Evolutionary conservation across 2,329 filamentous ascomycete species (phyloP), one percentile per base, ranked within the genome.

Genomic region (Epicoccum nigrum): DNA sequence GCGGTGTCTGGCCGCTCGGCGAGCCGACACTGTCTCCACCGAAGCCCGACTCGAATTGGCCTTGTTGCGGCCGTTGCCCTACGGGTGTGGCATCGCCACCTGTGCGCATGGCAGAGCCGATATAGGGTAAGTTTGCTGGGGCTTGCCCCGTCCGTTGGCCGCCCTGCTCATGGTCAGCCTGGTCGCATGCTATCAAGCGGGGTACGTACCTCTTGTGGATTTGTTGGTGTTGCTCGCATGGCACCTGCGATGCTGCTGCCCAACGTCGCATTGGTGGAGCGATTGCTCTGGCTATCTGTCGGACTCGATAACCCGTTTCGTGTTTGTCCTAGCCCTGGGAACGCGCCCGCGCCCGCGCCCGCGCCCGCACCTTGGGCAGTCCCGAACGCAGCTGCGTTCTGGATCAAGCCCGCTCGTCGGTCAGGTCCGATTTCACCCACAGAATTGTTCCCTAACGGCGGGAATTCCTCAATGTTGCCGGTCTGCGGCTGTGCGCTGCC

Each of bases 381-480:
- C 19, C 76, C 67, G 51, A 77, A 80, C 25, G 71, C 70, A 56
- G 75, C 77, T 20, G 78, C 74, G 55, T 72, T 77, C 59, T 82
- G 80, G 65, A 81, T 77, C 67, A 82, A 62, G 20, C 78, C 79
- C 23, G 73, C 76, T 60, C 79, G 72, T 51, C 79, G 71, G 59
- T 82, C 79, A 48, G 79, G 77, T 17, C 74, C 76, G 48, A 79
- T 69, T n/a, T 83, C 81, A 38, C 77, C 74, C 16, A 74, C 70
- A 46, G 79, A 79, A 39, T 80, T 79, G 39, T 81, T 79, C 44
- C 81, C 79, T 40, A 86, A 69, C n/a, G 83, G 82, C 51, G 83
- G 82, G 51, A 85, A 86, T 45, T 85, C 83, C 13, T 85, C 82
- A 39, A 83, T 82, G 59, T 79, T 83, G 56, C 79, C 79, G 20